phyloP scores from a whole-genome alignment of 1,139 yeast species.

The Yamadazyma epiphylla region DNA sequence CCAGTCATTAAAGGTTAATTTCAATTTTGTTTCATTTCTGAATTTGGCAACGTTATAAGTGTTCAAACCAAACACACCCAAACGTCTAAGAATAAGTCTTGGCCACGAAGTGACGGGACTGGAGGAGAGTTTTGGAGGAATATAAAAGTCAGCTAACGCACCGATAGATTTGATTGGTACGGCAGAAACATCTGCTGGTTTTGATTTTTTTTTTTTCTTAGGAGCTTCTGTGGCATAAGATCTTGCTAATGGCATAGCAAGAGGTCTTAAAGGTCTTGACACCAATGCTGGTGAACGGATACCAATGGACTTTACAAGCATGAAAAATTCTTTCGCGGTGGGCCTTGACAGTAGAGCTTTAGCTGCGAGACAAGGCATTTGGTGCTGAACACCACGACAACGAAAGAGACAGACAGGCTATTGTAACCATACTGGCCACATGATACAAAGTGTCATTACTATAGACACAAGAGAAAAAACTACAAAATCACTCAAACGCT shows the following conservation, averaged over 20 bases:
- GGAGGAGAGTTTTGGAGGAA: conserved; percentile 33
- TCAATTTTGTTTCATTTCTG: conserved; percentile 38
- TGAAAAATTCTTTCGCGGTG: too few relatives aligned
- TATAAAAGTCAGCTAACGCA: conserved; percentile 42
- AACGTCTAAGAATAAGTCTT: conserved; percentile 31
- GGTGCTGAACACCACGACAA: too few relatives aligned
- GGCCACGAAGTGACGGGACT: conserved; percentile 39
- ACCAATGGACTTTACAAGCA: too few relatives aligned
- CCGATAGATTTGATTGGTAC: conserved; percentile 40
- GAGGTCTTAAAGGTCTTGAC: too few relatives aligned
- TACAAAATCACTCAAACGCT: too few relatives aligned
- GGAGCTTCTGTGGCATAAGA: not conserved
- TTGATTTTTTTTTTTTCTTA: conserved; percentile 17
- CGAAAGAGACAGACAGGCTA: too few relatives aligned
- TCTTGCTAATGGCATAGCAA: not conserved
- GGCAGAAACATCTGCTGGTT: conserved; percentile 29
- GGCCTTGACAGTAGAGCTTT: too few relatives aligned
- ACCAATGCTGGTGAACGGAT: too few relatives aligned
- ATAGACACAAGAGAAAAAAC: too few relatives aligned
- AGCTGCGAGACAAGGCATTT: too few relatives aligned
- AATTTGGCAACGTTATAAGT: conserved; percentile 41
- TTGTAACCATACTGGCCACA: too few relatives aligned
- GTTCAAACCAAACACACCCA: conserved; percentile 41
- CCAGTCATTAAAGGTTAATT: conserved; percentile 40
- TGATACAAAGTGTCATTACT: too few relatives aligned